A percentile compares a stretch with the other conserved stretches of the same genome.
These are phyloP conservation scores for Talaromyces verruculosus DNA, from an alignment of 2,329 filamentous ascomycete genomes.

Conservation along the genomic window DNA sequence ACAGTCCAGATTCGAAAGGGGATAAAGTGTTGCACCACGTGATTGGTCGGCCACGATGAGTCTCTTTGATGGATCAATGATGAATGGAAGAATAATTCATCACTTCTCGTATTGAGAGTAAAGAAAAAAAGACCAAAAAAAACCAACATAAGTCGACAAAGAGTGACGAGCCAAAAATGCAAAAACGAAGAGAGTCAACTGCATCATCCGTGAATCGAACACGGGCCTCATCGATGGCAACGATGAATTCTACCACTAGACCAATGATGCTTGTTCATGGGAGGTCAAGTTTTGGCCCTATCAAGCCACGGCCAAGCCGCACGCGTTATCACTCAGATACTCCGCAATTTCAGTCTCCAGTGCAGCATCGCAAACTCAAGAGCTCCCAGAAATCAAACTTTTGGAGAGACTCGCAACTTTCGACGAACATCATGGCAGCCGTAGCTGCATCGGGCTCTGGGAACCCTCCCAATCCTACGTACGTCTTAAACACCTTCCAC, in stretches of 20 bases:
- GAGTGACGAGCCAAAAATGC: conserved; percentile 12
- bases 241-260: conserved; percentile 49
- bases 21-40: conserved; percentile 1
- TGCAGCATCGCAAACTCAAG: not conserved
- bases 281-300: not conserved
- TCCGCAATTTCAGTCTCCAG: conserved; percentile 3
- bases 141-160: not conserved
- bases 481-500: conserved; percentile 23
- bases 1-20: not conserved
- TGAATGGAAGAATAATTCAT: not conserved
- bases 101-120: not conserved
- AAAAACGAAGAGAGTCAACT: conserved; percentile 23
- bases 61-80: not conserved
- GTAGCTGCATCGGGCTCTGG: conserved; percentile 31
- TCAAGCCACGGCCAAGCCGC: not conserved
- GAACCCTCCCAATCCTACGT: conserved; percentile 44
- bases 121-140: not conserved
- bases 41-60: not conserved
- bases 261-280: conserved; percentile 39
- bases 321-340: not conserved
- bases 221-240: conserved; percentile 50
- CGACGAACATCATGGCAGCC: conserved; percentile 35
- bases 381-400: not conserved
- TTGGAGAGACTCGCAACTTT: not conserved
- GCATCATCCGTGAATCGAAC: conserved; percentile 51